Conservation (phyloP, 805 yeast genomes). For the Saccharomycopsis sp. region DNA sequence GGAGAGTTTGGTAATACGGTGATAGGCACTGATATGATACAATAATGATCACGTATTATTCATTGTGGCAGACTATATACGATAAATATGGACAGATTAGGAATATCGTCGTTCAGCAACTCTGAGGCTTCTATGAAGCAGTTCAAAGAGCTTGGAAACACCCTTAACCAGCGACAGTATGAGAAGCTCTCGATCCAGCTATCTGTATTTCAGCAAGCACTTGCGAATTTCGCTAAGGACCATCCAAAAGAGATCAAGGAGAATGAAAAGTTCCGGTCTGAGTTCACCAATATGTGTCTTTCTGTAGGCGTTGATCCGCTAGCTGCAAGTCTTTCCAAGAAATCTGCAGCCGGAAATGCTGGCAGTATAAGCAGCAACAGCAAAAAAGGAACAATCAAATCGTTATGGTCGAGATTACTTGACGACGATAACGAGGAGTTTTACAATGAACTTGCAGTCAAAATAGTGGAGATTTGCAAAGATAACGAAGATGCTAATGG, state of each 20-base stretch:
- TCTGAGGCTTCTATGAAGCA: conserved; percentile 9
- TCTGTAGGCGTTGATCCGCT: conserved; percentile 84
- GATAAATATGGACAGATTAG: background rate
- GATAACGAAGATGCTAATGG: conserved; percentile 70
- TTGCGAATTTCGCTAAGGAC: conserved; percentile 66
- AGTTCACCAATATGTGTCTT: conserved; percentile 70
- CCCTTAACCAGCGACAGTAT: conserved; percentile 45
- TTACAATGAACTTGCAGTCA: conserved; percentile 61
- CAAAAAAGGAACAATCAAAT: conserved; percentile 26
- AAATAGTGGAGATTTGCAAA: conserved; percentile 70
- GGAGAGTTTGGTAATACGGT: too few species aligned
- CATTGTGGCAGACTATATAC: too few species aligned
- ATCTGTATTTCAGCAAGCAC: conserved; percentile 67
- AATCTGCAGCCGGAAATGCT: conserved; percentile 27
- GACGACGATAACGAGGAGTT: conserved; percentile 43
- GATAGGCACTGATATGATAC: too few species aligned
- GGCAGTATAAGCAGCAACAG: conserved; percentile 24
- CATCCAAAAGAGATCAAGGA: conserved; percentile 61
- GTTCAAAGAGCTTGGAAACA: conserved; percentile 15
- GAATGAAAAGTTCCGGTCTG: conserved; percentile 58
- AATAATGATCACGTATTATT: too few species aligned
- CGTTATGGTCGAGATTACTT: conserved; percentile 31
- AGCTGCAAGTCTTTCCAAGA: conserved; percentile 32
- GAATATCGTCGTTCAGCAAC: background rate
- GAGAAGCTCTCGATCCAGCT: conserved; percentile 64